phyloP scores from a whole-genome alignment of 768 basidiomycete species.

The Russula sp. region DNA sequence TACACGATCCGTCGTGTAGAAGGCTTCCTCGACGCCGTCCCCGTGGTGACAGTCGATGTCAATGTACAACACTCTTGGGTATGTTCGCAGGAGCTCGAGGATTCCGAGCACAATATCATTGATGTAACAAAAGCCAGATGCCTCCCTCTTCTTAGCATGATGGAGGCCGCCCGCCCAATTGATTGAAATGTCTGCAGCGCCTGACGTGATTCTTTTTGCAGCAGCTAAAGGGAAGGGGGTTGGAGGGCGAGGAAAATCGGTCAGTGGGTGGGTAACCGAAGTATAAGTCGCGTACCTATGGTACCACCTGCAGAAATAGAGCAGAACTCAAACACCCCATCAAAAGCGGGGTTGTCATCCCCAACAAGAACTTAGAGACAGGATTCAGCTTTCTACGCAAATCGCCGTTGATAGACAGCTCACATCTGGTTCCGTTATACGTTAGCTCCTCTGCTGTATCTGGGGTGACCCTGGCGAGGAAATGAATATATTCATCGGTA shows the following conservation, averaged over 20 bases:
- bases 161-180: conserved; percentile 99
- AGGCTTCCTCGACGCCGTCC: conserved; percentile 97
- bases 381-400: neutral
- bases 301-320: conserved; percentile 95
- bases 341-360: conserved; percentile 95
- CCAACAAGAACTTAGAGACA: conserved; percentile 50
- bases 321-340: conserved; percentile 95
- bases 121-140: conserved; percentile 97
- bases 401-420: conserved; percentile 28
- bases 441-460: conserved; percentile 87
- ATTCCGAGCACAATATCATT: conserved; percentile 97
- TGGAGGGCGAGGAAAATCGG: neutral
- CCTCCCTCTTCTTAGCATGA: conserved; percentile 99
- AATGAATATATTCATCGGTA: conserved; percentile 97
- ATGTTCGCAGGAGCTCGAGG: conserved; percentile 81
- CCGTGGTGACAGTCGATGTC: conserved; percentile 99
- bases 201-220: conserved; percentile 71
- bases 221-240: conserved; percentile 46
- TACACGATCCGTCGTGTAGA: conserved; percentile 95
- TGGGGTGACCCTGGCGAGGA: conserved; percentile 80
- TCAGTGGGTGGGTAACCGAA: neutral
- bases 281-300: conserved; percentile 46
- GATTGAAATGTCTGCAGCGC: conserved; percentile 76
- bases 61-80: conserved; percentile 88
- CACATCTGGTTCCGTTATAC: conserved; percentile 80